Percentiles rank a stretch among this genome's conserved stretches.
Evolutionary conservation across 139 green algal species (phyloP).

Genomic region (Diplosphaera chodatii): DNA sequence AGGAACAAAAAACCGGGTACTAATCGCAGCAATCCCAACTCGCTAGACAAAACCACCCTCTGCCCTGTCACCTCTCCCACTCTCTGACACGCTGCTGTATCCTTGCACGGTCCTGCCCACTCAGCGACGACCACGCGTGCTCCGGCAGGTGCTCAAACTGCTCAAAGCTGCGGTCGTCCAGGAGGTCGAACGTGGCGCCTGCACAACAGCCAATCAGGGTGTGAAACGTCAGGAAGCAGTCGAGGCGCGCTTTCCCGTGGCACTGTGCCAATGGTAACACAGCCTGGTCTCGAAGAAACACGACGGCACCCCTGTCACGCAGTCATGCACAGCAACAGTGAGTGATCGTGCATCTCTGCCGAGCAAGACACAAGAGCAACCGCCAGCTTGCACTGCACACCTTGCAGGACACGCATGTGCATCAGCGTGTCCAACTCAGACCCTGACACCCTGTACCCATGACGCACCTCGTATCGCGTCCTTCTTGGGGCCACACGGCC

Average conservation of each 20-base stretch:
- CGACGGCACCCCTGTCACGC: no score
- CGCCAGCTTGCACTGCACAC: no score
- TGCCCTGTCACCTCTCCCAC: neutral
- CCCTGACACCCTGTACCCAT: slow-evolving; percentile 16
- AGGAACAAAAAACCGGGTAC: no score
- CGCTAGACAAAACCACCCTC: no score
- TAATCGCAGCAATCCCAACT: no score
- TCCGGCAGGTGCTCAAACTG: slow-evolving; percentile 30
- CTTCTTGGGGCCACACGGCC: slow-evolving; percentile 74
- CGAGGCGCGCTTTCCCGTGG: no score
- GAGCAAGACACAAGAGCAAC: no score
- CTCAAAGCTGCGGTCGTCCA: slow-evolving; percentile 20
- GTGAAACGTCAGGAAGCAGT: neutral
- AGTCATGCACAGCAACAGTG: neutral
- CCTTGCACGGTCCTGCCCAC: slow-evolving; percentile 5
- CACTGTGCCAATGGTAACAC: neutral
- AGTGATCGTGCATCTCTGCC: neutral
- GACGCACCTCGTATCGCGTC: slow-evolving; percentile 62
- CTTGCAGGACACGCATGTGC: no score
- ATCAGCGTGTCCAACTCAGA: neutral
- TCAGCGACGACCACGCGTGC: slow-evolving; percentile 28
- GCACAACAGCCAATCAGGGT: neutral
- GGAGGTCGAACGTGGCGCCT: slow-evolving; percentile 50
- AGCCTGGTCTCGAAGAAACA: no score
- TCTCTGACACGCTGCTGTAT: slow-evolving; percentile 1